phyloP scores from a whole-genome alignment of 192 early-diverging fungal species.

The Linderina pennispora region DNA sequence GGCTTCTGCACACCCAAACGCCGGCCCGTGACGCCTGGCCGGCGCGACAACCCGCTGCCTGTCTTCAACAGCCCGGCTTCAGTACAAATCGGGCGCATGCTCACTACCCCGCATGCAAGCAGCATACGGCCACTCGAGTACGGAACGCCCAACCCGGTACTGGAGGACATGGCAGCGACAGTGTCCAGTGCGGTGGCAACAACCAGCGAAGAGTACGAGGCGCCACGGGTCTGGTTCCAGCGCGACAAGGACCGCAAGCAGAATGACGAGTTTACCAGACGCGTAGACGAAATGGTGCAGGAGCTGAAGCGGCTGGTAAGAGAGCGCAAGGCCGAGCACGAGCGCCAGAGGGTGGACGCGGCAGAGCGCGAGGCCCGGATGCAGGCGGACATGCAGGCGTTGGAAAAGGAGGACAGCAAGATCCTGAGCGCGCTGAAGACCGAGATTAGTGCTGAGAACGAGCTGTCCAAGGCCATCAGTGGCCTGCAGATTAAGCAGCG shows the following conservation, averaged over 20 bases:
- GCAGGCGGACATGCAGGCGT: conserved; percentile 23
- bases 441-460: conserved; percentile 45
- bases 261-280: conserved; percentile 32
- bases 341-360: conserved; percentile 13
- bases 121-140: too few species aligned
- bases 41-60: conserved; percentile 37
- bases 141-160: neutral
- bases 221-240: conserved; percentile 45
- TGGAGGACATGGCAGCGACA: conserved; percentile 24
- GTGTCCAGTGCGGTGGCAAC: conserved; percentile 12
- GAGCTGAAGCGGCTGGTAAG: conserved; percentile 39
- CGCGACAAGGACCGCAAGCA: conserved; percentile 37
- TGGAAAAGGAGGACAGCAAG: conserved; percentile 31
- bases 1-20: conserved; percentile 36
- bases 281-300: conserved; percentile 41
- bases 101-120: conserved; percentile 21
- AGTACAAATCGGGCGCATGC: conserved; percentile 21
- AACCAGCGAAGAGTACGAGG: conserved; percentile 39
- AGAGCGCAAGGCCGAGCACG: conserved; percentile 22
- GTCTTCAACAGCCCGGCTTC: conserved; percentile 42
- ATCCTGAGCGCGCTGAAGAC: conserved; percentile 45
- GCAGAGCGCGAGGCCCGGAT: conserved; percentile 28
- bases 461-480: conserved; percentile 36
- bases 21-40: conserved; percentile 38
- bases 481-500: conserved; percentile 38